Evolutionary conservation across 768 basidiomycete genomes (phyloP).

Genomic region (Rhodosporidiobolus sp.): DNA sequence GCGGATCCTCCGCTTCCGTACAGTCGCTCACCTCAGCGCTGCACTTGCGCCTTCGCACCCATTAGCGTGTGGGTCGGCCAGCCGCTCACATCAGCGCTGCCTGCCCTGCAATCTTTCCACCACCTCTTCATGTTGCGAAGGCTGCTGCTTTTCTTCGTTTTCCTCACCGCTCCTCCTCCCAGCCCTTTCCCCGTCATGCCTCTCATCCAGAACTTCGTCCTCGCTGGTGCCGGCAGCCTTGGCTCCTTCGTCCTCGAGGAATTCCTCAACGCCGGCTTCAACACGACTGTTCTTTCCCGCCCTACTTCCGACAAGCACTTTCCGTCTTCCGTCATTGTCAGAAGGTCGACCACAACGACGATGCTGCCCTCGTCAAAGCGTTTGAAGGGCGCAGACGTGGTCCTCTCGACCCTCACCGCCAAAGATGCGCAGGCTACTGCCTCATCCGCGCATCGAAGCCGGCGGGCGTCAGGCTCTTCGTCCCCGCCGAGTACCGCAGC

Average conservation of each 20-base stretch:
- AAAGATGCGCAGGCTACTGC: constrained; percentile 38
- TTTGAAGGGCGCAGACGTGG: constrained; percentile 20
- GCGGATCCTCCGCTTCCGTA: too few species aligned
- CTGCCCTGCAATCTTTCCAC: too few species aligned
- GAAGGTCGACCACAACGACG: constrained; percentile 11
- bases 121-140: too few species aligned
- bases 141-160: background rate
- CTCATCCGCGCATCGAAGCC: constrained; percentile 19
- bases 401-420: constrained; percentile 11
- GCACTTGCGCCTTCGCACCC: too few species aligned
- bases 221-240: constrained; percentile 31
- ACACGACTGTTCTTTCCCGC: constrained; percentile 2
- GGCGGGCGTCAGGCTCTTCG: constrained; percentile 47
- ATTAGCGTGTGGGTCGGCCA: too few species aligned
- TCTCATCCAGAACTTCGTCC: constrained; percentile 10
- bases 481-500: constrained; percentile 47
- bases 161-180: background rate
- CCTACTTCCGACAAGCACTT: background rate
- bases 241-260: constrained; percentile 16
- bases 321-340: background rate
- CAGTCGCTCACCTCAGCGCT: too few species aligned
- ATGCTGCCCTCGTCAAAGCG: background rate
- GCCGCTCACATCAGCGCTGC: too few species aligned
- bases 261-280: background rate
- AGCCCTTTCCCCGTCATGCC: background rate